These are phyloP conservation scores for Kalanchoe fedtschenkoi DNA, from an alignment of 164 flowering plant genomes.

Conservation along the genomic window DNA sequence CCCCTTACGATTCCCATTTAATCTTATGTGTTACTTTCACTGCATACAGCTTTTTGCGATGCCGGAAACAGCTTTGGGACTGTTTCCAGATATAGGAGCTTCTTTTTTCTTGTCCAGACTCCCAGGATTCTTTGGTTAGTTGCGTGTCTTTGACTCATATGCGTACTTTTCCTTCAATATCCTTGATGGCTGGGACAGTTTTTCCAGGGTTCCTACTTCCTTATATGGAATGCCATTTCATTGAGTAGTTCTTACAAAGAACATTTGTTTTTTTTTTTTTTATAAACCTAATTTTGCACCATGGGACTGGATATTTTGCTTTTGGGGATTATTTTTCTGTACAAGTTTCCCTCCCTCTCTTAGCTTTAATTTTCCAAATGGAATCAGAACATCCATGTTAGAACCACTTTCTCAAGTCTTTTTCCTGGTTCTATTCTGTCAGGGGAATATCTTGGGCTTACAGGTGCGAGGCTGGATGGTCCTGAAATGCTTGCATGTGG, in stretches of 20 bases:
- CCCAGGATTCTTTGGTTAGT: slow-evolving; percentile 79
- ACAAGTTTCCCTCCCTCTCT: too few species aligned
- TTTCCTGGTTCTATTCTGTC: slow-evolving; percentile 11
- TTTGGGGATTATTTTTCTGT: too few species aligned
- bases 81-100: slow-evolving; percentile 91
- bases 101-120: slow-evolving; percentile 78
- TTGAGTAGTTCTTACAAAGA: neutral
- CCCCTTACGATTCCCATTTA: too few species aligned
- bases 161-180: neutral
- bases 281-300: neutral
- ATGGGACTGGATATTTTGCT: too few species aligned
- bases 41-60: slow-evolving; percentile 80
- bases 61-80: slow-evolving; percentile 91
- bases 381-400: too few species aligned
- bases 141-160: neutral
- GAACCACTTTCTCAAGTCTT: neutral
- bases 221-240: neutral
- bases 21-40: neutral
- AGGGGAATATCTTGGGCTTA: slow-evolving; percentile 90
- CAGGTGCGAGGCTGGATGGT: slow-evolving; percentile 92
- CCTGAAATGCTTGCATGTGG: slow-evolving; percentile 95
- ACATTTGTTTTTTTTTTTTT: neutral
- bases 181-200: neutral
- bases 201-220: neutral
- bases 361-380: too few species aligned